Percentiles rank a stretch among this genome's conserved stretches.
These are phyloP conservation scores for Agaricus blazei DNA, from an alignment of 768 basidiomycete genomes.

Conservation along the genomic window DNA sequence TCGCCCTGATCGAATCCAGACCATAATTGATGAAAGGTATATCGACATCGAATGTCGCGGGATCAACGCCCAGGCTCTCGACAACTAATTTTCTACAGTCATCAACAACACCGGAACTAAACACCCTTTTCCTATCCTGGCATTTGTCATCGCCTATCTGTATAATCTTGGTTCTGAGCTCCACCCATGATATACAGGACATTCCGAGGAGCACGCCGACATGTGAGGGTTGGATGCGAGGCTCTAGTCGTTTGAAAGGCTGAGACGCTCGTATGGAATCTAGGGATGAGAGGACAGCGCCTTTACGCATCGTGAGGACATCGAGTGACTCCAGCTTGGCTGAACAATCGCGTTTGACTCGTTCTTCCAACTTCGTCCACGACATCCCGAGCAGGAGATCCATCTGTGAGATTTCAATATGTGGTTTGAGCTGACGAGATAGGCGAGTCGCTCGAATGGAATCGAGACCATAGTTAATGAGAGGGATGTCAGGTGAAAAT, in stretches of 20 bases:
- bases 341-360: neutral
- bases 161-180: neutral
- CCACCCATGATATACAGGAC: neutral
- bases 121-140: neutral
- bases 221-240: neutral
- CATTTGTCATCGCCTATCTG: neutral
- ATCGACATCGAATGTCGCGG: conserved; percentile 28
- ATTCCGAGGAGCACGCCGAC: neutral
- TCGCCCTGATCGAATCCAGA: conserved; percentile 36
- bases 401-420: conserved; percentile 27
- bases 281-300: conserved; percentile 10
- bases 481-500: conserved; percentile 29
- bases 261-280: conserved; percentile 35
- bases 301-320: neutral
- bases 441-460: conserved; percentile 33
- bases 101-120: neutral
- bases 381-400: conserved; percentile 30
- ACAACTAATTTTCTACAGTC: neutral
- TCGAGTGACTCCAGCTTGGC: neutral
- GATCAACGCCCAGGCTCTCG: conserved; percentile 21
- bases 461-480: conserved; percentile 38
- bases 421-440: conserved; percentile 25
- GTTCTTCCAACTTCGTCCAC: conserved; percentile 20
- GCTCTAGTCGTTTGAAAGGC: neutral
- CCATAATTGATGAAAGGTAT: conserved; percentile 38